A percentile compares a stretch with the other conserved stretches of the same genome.
These are phyloP conservation scores for Mortierella alpina DNA, from an alignment of 192 early-diverging fungal species.

Conservation along the genomic window DNA sequence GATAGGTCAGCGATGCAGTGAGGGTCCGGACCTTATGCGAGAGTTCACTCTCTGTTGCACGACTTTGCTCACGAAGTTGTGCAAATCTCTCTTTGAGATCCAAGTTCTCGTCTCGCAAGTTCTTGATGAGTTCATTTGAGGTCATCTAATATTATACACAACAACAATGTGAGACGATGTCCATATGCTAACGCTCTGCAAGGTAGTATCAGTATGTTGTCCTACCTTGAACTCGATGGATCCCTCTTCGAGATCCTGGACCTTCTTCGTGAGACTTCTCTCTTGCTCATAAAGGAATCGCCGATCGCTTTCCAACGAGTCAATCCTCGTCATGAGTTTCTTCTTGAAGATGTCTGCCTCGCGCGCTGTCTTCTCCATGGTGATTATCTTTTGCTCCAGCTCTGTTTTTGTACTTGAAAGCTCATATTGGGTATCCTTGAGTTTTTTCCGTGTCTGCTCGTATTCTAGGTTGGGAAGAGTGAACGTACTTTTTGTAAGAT, in stretches of 20 bases:
- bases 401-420: conserved; percentile 43
- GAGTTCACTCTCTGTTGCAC: conserved; percentile 35
- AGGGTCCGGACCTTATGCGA: conserved; percentile 25
- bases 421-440: conserved; percentile 42
- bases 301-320: conserved; percentile 70
- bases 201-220: no score
- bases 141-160: conserved; percentile 1
- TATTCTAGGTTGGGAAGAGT: conserved; percentile 12
- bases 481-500: no score
- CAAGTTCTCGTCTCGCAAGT: conserved; percentile 36
- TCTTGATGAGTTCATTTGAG: conserved; percentile 35
- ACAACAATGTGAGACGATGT: not conserved
- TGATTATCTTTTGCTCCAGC: conserved; percentile 38
- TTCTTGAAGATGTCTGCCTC: conserved; percentile 30
- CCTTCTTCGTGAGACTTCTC: conserved; percentile 42
- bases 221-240: conserved; percentile 24
- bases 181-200: not conserved
- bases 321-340: conserved; percentile 57
- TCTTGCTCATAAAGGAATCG: conserved; percentile 68
- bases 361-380: conserved; percentile 27
- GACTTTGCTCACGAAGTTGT: conserved; percentile 29
- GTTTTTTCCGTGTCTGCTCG: conserved; percentile 32
- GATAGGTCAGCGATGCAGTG: conserved; percentile 26
- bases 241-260: conserved; percentile 28
- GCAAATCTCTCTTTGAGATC: conserved; percentile 30